A percentile compares a stretch with the other conserved stretches of the same genome.
Conservation (phyloP, 2,329 filamentous ascomycete genomes). For the Alternaria solani region DNA sequence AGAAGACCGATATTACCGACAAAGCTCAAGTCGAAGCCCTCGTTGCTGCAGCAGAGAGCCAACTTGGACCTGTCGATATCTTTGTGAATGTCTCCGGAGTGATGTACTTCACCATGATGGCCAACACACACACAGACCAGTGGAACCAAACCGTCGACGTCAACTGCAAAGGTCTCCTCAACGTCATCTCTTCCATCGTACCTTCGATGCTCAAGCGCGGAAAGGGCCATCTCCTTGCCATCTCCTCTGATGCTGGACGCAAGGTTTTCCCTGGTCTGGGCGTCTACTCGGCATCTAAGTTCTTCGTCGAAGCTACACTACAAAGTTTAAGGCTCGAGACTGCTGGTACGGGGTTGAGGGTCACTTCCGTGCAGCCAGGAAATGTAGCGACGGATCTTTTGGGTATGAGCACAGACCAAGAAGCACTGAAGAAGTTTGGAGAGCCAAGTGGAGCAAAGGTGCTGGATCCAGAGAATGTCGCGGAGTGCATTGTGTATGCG, state of each 20-base stretch:
- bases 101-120: slow-evolving; percentile 92
- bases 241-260: slow-evolving; percentile 81
- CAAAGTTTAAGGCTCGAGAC: slow-evolving; percentile 79
- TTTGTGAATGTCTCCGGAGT: slow-evolving; percentile 83
- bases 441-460: slow-evolving; percentile 78
- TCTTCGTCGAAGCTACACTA: slow-evolving; percentile 85
- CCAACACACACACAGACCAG: slow-evolving; percentile 74
- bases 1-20: slow-evolving; percentile 76
- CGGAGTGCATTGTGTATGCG: slow-evolving; percentile 75
- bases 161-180: slow-evolving; percentile 83
- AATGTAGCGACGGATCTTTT: slow-evolving; percentile 78
- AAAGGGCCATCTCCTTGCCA: slow-evolving; percentile 77
- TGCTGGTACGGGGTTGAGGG: slow-evolving; percentile 73
- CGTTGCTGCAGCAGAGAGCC: slow-evolving; percentile 64
- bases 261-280: slow-evolving; percentile 84
- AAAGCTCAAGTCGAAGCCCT: slow-evolving; percentile 71
- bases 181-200: slow-evolving; percentile 74
- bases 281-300: slow-evolving; percentile 84
- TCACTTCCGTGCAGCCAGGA: slow-evolving; percentile 79
- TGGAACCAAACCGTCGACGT: slow-evolving; percentile 86
- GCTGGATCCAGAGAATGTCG: slow-evolving; percentile 76
- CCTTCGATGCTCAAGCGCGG: slow-evolving; percentile 76
- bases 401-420: slow-evolving; percentile 76
- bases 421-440: slow-evolving; percentile 81
- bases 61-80: slow-evolving; percentile 78